Conservation (phyloP, 2,329 filamentous ascomycete species). For the Madurella mycetomatis region DNA sequence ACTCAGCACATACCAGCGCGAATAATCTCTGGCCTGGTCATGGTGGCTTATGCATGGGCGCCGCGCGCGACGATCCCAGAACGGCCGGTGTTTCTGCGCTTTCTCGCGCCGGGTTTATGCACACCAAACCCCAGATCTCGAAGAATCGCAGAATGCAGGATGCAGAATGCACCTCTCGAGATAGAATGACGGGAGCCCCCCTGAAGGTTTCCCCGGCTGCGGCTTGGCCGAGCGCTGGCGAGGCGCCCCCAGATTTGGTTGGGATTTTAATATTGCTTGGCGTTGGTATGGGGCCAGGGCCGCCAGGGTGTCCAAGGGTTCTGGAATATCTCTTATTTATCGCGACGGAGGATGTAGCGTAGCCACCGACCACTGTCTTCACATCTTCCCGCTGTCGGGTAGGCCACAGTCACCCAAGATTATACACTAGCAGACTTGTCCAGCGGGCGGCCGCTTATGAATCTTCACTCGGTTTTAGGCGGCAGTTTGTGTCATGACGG, state of each 20-base stretch:
- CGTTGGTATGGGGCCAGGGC: background rate
- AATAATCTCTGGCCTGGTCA: conserved; percentile 58
- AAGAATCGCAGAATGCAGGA: conserved; percentile 5
- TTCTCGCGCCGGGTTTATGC: background rate
- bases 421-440: background rate
- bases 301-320: no score
- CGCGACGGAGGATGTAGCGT: no score
- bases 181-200: conserved; percentile 11
- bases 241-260: conserved; percentile 6
- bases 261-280: background rate
- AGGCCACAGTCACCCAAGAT: background rate
- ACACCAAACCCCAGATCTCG: background rate
- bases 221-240: conserved; percentile 10
- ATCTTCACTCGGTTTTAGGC: background rate
- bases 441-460: background rate
- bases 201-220: conserved; percentile 17
- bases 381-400: no score
- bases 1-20: conserved; percentile 50
- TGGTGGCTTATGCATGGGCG: conserved; percentile 37
- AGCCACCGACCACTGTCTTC: no score
- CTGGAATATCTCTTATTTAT: no score
- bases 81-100: conserved; percentile 3
- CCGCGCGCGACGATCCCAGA: conserved; percentile 15
- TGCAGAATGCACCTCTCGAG: conserved; percentile 5
- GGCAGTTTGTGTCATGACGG: background rate